A percentile compares a stretch with the other conserved stretches of the same genome.
Evolutionary conservation across 768 basidiomycete genomes (phyloP).

Genomic region (Mycena chlorophos): DNA sequence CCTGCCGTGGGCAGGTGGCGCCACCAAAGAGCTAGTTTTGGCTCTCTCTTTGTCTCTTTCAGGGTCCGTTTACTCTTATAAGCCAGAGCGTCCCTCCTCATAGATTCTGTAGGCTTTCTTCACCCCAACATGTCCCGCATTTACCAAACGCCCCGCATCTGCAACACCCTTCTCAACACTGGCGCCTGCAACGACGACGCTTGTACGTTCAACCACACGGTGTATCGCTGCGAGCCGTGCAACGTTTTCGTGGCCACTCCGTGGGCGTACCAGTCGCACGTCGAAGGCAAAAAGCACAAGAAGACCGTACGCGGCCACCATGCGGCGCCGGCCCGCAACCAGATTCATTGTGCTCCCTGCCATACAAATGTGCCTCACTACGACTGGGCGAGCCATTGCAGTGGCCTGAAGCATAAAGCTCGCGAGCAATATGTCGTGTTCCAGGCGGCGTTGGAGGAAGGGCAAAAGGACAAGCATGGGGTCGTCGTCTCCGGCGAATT

Average conservation of each 20-base stretch:
- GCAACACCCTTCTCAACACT: conserved; percentile 35
- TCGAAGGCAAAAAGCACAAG: conserved; percentile 31
- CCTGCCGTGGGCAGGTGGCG: neutral
- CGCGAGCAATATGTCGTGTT: conserved; percentile 42
- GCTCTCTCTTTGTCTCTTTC: neutral
- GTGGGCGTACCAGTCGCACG: conserved; percentile 30
- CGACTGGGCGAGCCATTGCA: conserved; percentile 38
- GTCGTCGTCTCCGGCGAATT: conserved; percentile 43
- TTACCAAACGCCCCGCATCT: no score
- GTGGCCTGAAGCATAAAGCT: conserved; percentile 32
- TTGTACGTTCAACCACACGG: conserved; percentile 38
- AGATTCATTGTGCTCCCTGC: conserved; percentile 33
- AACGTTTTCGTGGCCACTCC: conserved; percentile 31
- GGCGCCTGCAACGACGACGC: conserved; percentile 35
- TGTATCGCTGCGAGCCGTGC: conserved; percentile 42
- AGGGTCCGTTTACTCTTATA: neutral
- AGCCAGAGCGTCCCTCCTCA: neutral
- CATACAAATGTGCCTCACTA: conserved; percentile 24
- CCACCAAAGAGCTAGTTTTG: neutral
- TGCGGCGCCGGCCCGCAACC: conserved; percentile 29
- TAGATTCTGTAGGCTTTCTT: neutral
- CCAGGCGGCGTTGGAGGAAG: conserved; percentile 47
- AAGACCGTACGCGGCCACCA: conserved; percentile 26
- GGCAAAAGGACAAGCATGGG: conserved; percentile 57
- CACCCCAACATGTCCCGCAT: conserved; percentile 10